These are phyloP conservation scores for Clonostachys chloroleuca DNA, from an alignment of 2,329 filamentous ascomycete species.

Conservation along the genomic window DNA sequence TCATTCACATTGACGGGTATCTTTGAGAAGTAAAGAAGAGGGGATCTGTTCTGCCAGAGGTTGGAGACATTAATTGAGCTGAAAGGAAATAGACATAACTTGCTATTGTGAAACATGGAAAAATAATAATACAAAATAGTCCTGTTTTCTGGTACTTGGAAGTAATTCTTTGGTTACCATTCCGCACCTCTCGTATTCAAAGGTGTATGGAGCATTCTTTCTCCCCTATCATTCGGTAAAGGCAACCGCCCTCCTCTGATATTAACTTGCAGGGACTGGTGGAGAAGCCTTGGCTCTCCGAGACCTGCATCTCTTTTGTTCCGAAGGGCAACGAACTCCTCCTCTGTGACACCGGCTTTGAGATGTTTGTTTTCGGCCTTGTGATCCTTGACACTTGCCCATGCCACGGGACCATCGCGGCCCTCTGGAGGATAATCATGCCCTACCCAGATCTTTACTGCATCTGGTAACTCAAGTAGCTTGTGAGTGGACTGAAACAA, in stretches of 20 bases:
- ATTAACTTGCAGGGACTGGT: conserved; percentile 43
- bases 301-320: conserved; percentile 30
- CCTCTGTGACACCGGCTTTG: conserved; percentile 24
- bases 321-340: conserved; percentile 34
- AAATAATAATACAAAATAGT: too few species aligned
- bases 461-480: conserved; percentile 29
- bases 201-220: conserved; percentile 28
- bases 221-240: conserved; percentile 13
- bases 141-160: too few species aligned
- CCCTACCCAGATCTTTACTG: conserved; percentile 41
- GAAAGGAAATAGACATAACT: too few species aligned
- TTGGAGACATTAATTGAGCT: too few species aligned
- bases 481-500: conserved; percentile 32
- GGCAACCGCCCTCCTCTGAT: conserved; percentile 42
- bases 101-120: too few species aligned
- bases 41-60: too few species aligned
- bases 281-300: conserved; percentile 34
- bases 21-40: too few species aligned
- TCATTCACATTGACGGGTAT: too few species aligned
- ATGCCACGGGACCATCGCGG: conserved; percentile 25
- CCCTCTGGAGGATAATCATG: conserved; percentile 42
- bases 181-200: conserved; percentile 6
- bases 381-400: conserved; percentile 35
- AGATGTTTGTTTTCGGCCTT: conserved; percentile 36
- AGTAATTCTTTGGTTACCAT: too few species aligned